phyloP scores from a whole-genome alignment of 495 filamentous ascomycete genomes.

The Penicillium riverlandense region DNA sequence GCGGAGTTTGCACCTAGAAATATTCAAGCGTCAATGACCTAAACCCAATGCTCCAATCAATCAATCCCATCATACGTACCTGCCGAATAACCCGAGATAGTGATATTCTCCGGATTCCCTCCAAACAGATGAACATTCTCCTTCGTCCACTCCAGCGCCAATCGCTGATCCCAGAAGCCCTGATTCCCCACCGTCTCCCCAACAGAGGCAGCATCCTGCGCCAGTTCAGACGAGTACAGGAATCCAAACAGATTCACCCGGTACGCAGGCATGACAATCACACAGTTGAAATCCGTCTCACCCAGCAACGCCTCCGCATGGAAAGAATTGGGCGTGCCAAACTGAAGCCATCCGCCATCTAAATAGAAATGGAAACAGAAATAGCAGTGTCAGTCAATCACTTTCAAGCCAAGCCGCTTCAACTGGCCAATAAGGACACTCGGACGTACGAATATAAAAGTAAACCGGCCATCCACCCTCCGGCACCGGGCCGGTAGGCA shows the following conservation, averaged over 20 bases:
- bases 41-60: no score
- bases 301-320: slow-evolving; percentile 43
- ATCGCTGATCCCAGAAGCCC: slow-evolving; percentile 62
- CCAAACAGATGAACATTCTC: slow-evolving; percentile 55
- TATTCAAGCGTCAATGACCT: background rate
- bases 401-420: no score
- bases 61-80: slow-evolving; percentile 12
- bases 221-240: slow-evolving; percentile 45
- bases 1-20: slow-evolving; percentile 54
- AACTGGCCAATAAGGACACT: no score
- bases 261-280: slow-evolving; percentile 62
- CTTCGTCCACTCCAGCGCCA: slow-evolving; percentile 58
- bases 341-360: slow-evolving; percentile 55
- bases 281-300: slow-evolving; percentile 40
- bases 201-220: slow-evolving; percentile 43
- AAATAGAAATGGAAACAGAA: background rate
- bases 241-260: slow-evolving; percentile 64
- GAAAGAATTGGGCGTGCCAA: slow-evolving; percentile 41
- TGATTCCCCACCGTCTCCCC: slow-evolving; percentile 47
- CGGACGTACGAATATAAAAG: slow-evolving; percentile 34
- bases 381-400: no score
- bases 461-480: slow-evolving; percentile 37
- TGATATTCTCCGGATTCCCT: slow-evolving; percentile 56
- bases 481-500: slow-evolving; percentile 27
- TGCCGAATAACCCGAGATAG: slow-evolving; percentile 59